Base-by-base conservation (phyloP, 1,284 basidiomycete species). In the Grifola frondosa region DNA sequence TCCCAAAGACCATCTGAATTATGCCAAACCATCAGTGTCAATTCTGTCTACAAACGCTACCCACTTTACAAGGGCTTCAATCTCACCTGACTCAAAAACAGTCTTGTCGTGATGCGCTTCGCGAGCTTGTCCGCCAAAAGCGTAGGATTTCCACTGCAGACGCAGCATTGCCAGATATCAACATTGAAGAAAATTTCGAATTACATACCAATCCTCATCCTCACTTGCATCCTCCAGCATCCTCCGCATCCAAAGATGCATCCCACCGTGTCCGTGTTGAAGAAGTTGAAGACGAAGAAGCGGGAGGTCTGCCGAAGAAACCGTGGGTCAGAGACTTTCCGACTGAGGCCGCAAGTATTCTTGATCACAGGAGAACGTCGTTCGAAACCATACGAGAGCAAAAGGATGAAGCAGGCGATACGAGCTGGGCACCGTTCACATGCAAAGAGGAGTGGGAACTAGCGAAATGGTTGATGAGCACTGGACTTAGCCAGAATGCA, bases 201-300 rank as follows among this genome's bases (percentile, higher is more conserved):
- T n/a, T n/a, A n/a, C n/a, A n/a, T n/a, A n/a, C n/a, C n/a, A n/a
- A n/a, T n/a, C n/a, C n/a, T n/a, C n/a, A n/a, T n/a, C n/a, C n/a
- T n/a, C n/a, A n/a, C n/a, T n/a, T n/a, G n/a, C n/a, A n/a, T n/a
- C n/a, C n/a, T n/a, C n/a, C n/a, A n/a, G n/a, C n/a, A n/a, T n/a
- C n/a, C n/a, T n/a, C n/a, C n/a, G n/a, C n/a, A n/a, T n/a, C n/a
- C n/a, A n/a, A n/a, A n/a, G n/a, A n/a, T n/a, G n/a, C n/a, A n/a
- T 35, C 34, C 6, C 13, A 24, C 5, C 30, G 28, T 15, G 49
- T 39, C 1, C 15, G 19, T 3, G 35, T 53, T 11, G 54, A 53
- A 21, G 51, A 56, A 2, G 46, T 53, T 3, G 32, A 35, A 1
- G 52, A 56, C 17, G 37, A 49, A 17, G 48, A 48, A 8, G 40